Evolutionary conservation across 768 basidiomycete species (phyloP).

Genomic region (Boletus rubescentipes): DNA sequence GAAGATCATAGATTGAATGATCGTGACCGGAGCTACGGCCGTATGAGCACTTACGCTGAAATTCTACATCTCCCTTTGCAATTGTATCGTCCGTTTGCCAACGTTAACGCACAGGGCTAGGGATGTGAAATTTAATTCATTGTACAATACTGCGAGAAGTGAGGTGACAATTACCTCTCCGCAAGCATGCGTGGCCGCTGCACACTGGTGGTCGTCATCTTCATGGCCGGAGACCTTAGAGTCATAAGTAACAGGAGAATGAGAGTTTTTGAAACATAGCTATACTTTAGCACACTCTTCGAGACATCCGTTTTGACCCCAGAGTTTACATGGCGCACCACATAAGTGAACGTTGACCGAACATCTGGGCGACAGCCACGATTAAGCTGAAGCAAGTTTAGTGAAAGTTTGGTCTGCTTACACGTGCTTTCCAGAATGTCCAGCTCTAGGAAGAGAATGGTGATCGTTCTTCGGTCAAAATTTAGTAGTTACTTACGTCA

Average conservation of each 20-base stretch:
- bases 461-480: neutral
- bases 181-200: constrained; percentile 51
- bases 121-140: neutral
- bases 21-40: neutral
- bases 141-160: neutral
- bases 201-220: constrained; percentile 52
- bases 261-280: neutral
- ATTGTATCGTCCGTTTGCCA: constrained; percentile 30
- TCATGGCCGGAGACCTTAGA: constrained; percentile 45
- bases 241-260: neutral
- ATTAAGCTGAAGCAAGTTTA: neutral
- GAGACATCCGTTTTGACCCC: constrained; percentile 50
- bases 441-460: constrained; percentile 40
- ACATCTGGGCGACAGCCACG: constrained; percentile 39
- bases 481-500: constrained; percentile 38
- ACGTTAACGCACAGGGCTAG: constrained; percentile 36
- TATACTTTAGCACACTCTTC: constrained; percentile 51
- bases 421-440: constrained; percentile 56
- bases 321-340: constrained; percentile 48
- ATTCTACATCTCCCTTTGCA: constrained; percentile 46
- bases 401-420: constrained; percentile 34
- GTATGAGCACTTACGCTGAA: constrained; percentile 35
- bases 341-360: constrained; percentile 52
- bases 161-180: constrained; percentile 43
- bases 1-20: neutral